A percentile compares a stretch with the other conserved stretches of the same genome.
phyloP scores from a whole-genome alignment of 2,329 filamentous ascomycete genomes.

The Cladosporium halotolerans region DNA sequence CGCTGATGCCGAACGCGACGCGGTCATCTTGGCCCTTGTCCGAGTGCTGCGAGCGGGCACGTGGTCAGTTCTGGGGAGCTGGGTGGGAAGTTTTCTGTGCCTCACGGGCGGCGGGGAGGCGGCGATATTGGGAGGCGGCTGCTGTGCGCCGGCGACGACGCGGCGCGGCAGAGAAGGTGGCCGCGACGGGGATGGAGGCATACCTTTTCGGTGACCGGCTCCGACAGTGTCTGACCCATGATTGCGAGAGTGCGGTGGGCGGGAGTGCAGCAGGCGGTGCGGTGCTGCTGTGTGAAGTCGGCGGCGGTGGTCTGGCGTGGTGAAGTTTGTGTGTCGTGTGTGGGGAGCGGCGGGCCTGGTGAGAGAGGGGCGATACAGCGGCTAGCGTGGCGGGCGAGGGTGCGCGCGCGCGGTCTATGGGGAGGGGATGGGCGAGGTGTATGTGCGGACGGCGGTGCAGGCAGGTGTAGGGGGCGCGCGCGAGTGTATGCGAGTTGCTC shows the following conservation, averaged over 20 bases:
- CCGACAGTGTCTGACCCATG: conserved; percentile 99
- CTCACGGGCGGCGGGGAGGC: not conserved
- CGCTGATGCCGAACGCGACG: conserved; percentile 87
- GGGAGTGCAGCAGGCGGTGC: not conserved
- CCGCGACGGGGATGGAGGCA: conserved; percentile 24
- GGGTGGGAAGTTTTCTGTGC: not conserved
- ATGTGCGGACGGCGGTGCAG: not conserved
- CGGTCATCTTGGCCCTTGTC: conserved; percentile 87
- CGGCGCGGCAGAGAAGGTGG: not conserved
- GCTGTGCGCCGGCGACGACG: not conserved
- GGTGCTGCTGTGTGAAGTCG: too few relatives aligned
- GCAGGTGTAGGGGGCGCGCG: too few relatives aligned
- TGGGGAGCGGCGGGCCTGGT: not conserved
- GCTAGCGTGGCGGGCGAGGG: not conserved
- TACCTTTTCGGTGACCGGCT: conserved; percentile 99
- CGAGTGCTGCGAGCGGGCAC: conserved; percentile 58
- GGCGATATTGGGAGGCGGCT: conserved; percentile 6
- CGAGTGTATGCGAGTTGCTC: too few relatives aligned
- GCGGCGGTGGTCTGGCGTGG: too few relatives aligned
- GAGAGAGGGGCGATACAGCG: not conserved
- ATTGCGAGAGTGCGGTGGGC: conserved; percentile 1
- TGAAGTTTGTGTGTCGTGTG: too few relatives aligned
- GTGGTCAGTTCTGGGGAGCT: conserved; percentile 1
- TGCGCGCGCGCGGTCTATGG: not conserved
- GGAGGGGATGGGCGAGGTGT: not conserved